Evolutionary conservation across 2,329 filamentous ascomycete genomes (phyloP).

Genomic region (Aspergillus alliaceus): DNA sequence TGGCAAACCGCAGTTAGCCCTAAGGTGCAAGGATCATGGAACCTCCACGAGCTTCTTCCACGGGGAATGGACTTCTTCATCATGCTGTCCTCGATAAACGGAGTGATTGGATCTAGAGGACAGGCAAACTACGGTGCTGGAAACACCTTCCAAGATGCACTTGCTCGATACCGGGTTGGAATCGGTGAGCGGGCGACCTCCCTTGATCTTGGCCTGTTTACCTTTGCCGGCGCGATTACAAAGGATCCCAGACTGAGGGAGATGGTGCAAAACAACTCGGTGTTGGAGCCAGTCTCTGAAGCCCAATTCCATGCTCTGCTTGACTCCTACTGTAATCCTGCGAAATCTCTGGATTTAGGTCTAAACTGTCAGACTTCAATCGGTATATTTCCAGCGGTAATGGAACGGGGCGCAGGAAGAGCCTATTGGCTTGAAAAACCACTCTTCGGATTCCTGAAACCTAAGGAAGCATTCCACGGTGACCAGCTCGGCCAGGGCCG

Average conservation of each 20-base stretch:
- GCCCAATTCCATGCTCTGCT: slow-evolving; percentile 17
- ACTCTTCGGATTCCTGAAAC: background rate
- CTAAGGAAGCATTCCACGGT: no score
- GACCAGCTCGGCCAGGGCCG: background rate
- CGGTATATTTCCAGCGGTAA: background rate
- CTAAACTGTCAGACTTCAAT: background rate
- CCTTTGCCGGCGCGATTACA: slow-evolving; percentile 25
- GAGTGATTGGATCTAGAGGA: slow-evolving; percentile 43
- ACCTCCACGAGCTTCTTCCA: slow-evolving; percentile 29
- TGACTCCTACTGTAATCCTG: slow-evolving; percentile 9
- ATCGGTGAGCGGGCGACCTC: slow-evolving; percentile 12
- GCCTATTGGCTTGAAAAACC: background rate
- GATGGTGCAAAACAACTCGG: background rate
- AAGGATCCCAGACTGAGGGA: slow-evolving; percentile 11
- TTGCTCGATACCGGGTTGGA: slow-evolving; percentile 26
- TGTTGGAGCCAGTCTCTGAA: slow-evolving; percentile 15
- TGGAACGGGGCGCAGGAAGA: background rate
- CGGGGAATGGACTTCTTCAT: slow-evolving; percentile 41
- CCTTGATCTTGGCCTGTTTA: slow-evolving; percentile 24
- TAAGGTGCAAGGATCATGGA: slow-evolving; percentile 37
- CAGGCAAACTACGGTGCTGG: slow-evolving; percentile 44
- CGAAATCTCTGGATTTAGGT: background rate
- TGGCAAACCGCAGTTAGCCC: slow-evolving; percentile 35
- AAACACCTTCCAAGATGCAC: slow-evolving; percentile 36
- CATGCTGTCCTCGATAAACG: slow-evolving; percentile 38